A percentile compares a stretch with the other conserved stretches of the same genome.
Conservation (phyloP, 495 filamentous ascomycete species). For the Neurospora tetrasperma region DNA sequence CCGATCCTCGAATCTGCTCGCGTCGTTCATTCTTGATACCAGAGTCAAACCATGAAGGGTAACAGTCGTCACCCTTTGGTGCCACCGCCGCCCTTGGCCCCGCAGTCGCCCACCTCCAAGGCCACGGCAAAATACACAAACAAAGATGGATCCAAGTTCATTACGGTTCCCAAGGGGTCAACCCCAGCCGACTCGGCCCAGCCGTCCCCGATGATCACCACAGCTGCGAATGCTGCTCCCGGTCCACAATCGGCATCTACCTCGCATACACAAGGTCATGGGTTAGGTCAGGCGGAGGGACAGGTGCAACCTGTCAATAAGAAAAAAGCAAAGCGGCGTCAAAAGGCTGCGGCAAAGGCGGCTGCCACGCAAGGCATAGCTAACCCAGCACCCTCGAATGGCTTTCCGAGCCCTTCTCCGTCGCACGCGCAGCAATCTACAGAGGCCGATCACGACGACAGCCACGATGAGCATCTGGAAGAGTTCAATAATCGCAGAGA, state of each 20-base stretch:
- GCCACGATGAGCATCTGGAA: slow-evolving; percentile 16
- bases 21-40: not conserved
- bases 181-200: slow-evolving; percentile 41
- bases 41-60: slow-evolving; percentile 37
- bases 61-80: slow-evolving; percentile 36
- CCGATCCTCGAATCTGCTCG: not conserved
- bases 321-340: slow-evolving; percentile 83
- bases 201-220: slow-evolving; percentile 34
- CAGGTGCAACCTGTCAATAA: slow-evolving; percentile 54
- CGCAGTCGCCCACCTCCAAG: slow-evolving; percentile 32
- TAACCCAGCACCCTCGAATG: slow-evolving; percentile 25
- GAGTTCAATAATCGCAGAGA: slow-evolving; percentile 3
- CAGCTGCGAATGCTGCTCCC: slow-evolving; percentile 20
- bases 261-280: not conserved
- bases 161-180: slow-evolving; percentile 51
- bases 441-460: slow-evolving; percentile 20
- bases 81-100: slow-evolving; percentile 22
- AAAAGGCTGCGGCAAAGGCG: slow-evolving; percentile 66
- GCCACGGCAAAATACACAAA: slow-evolving; percentile 49
- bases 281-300: slow-evolving; percentile 8
- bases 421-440: slow-evolving; percentile 21
- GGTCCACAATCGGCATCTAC: slow-evolving; percentile 13
- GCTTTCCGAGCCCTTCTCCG: slow-evolving; percentile 28
- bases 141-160: slow-evolving; percentile 59
- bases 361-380: slow-evolving; percentile 37